Evolutionary conservation across 1,139 yeast genomes (phyloP).

Genomic region (Hansenula lynferdii): DNA sequence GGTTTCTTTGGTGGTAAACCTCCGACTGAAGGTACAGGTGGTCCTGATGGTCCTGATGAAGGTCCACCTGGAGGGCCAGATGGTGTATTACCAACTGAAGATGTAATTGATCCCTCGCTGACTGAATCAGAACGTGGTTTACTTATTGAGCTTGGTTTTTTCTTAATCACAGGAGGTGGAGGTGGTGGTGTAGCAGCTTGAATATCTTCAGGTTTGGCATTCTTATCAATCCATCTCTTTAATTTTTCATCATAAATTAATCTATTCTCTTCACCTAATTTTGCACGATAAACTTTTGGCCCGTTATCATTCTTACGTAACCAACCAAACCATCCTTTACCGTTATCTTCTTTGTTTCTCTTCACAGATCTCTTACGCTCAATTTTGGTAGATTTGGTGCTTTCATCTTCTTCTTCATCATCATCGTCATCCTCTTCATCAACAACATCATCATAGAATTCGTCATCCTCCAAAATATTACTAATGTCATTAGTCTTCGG

Average conservation of each 20-base stretch:
- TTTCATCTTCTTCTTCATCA: slow-evolving; percentile 34
- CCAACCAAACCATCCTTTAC: slow-evolving; percentile 42
- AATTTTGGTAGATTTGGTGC: slow-evolving; percentile 4
- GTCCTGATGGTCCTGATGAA: slow-evolving; percentile 8
- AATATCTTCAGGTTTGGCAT: slow-evolving; percentile 67
- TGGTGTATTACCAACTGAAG: slow-evolving; percentile 17
- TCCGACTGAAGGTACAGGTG: slow-evolving; percentile 13
- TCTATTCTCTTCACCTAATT: slow-evolving; percentile 73
- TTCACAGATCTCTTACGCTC: slow-evolving; percentile 13
- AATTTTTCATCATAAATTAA: slow-evolving; percentile 81
- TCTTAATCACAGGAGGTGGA: slow-evolving; percentile 61
- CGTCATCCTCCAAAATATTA: slow-evolving; percentile 20
- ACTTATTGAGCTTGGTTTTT: slow-evolving; percentile 28
- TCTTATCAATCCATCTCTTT: slow-evolving; percentile 82
- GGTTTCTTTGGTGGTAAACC: too few species aligned
- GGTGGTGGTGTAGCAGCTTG: slow-evolving; percentile 58
- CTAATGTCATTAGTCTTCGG: slow-evolving; percentile 11
- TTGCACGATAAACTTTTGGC: slow-evolving; percentile 77
- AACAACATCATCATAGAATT: slow-evolving; percentile 38
- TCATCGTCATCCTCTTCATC: slow-evolving; percentile 37
- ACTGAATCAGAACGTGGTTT: slow-evolving; percentile 32
- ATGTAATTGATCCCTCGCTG: slow-evolving; percentile 4
- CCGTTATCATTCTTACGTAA: slow-evolving; percentile 42
- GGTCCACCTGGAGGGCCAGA: slow-evolving; percentile 16
- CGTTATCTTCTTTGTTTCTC: slow-evolving; percentile 19